phyloP scores from a whole-genome alignment of 495 filamentous ascomycete genomes.

The Aspergillus incahuasiensis region DNA sequence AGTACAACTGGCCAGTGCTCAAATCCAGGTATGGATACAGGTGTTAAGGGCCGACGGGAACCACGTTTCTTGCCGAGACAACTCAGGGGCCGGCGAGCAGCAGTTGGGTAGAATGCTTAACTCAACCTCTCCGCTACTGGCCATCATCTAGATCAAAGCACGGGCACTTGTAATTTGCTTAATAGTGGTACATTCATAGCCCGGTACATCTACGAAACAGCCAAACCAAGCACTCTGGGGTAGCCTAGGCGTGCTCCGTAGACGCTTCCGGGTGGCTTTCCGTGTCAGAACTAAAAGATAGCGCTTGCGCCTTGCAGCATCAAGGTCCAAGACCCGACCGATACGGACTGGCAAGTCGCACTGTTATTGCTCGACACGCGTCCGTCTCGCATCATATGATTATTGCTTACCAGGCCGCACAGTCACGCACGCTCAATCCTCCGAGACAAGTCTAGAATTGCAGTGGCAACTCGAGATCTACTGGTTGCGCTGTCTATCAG shows the following conservation, averaged over 20 bases:
- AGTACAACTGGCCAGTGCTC: neutral
- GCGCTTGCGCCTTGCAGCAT: neutral
- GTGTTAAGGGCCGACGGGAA: neutral
- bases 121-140: neutral
- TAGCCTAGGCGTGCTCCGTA: neutral
- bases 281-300: neutral
- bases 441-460: slow-evolving; percentile 10
- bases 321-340: neutral
- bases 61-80: neutral
- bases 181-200: neutral
- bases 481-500: slow-evolving; percentile 5
- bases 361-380: neutral
- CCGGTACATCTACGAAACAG: neutral
- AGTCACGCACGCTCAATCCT: neutral
- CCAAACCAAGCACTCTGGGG: neutral
- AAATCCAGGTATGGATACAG: neutral
- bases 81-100: neutral
- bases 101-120: neutral
- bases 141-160: neutral
- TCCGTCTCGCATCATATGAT: neutral
- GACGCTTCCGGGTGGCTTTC: neutral
- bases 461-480: slow-evolving; percentile 14
- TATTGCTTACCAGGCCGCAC: neutral
- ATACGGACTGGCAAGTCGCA: neutral
- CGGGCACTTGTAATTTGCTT: too few relatives aligned